Evolutionary conservation across 1,284 basidiomycete species (phyloP), one percentile per base, ranked within the genome.

Genomic region (Leccinum fallax): DNA sequence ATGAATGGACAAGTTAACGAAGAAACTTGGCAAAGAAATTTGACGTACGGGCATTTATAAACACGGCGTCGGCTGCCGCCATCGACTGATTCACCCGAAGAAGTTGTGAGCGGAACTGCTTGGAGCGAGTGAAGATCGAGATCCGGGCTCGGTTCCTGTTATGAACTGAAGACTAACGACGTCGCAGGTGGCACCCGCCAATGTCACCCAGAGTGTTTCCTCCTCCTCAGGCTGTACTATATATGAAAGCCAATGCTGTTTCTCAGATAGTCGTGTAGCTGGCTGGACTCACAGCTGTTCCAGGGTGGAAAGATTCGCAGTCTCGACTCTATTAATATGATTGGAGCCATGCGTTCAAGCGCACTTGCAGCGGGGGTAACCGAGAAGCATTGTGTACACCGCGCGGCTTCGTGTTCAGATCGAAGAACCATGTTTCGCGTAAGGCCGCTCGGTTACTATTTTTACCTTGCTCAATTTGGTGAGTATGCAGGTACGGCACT

Each of bases 41-140:
- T 9, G 52, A 56, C 8, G 38, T 26, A 30, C 54, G 13, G 2
- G 53, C 30, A 65, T 72, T 74, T 71, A 71, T 71, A 71, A 52
- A 15, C 52, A 15, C 11, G 26, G 15, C 34, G 34, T 36, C 34
- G 34, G 34, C 13, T 36, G 13, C 32, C 32, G 36, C 36, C 40
- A n/a, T 51, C 49, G 10, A 28, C 16, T 28, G 15, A 28, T 28
- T 51, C 24, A 51, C 26, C 49, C 40, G 40, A 43, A 19, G 40
- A 11, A n/a, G n/a, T 43, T 43, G 8, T 19, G 19, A 43, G 40
- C n/a, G 40, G 40, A 43, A 43, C 19, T 7, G 11, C 32, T 34
- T 34, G 32, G 5, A 19, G 10, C 10, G n/a, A 19, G n/a, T 10
- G 10, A n/a, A 16, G 49, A 16, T 28, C 10, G 28, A 13, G 43